Evolutionary conservation across 306 rosid genomes (phyloP), one percentile per base, ranked within the genome.

Genomic region (Cicer chorassanicum): DNA sequence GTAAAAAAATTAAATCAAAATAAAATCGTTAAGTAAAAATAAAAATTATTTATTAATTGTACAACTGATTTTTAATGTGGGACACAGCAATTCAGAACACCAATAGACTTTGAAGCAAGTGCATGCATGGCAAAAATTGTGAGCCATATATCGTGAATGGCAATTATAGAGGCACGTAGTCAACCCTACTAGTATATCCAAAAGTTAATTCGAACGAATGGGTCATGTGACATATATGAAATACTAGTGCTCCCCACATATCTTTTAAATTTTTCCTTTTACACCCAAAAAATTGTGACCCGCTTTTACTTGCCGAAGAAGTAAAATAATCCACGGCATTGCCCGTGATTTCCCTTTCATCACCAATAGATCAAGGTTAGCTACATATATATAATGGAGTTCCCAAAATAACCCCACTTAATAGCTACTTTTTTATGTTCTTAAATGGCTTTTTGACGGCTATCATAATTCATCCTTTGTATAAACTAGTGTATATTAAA

Each of bases 141-240:
- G 74, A 7, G 73, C 56, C 64, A 29, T 24, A 2, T 36, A 67
- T 44, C 46, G 21, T 60, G 77, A 38, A 8, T 54, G 81, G 85
- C 50, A 56, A 38, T 71, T 11, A 76, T 81, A 71, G 13, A 66
- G 59, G 85, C 78, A 82, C 85, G 82, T 82, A 76, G 85, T 82
- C 51, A 71, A 45, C 78, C 78, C 18, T 42, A 75, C 57, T 49
- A 29, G 36, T 19, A 65, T 24, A 24, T 11, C 74, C 50, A 80
- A 74, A 80, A 74, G 65, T 66, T 74, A 81, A 29, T 56, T 1
- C 0, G 19, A 41, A 70, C 64, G 65, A 55, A 81, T 74, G 66
- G 43, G 53, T 65, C 42, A 45, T 63, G 69, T 36, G 29, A 36
- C 55, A 50, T 61, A 63, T 51, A 44, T 41, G 29, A 9, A 7